Base-by-base conservation (phyloP, 352 stramenopile species). In the Globisporangium iwayamae region DNA sequence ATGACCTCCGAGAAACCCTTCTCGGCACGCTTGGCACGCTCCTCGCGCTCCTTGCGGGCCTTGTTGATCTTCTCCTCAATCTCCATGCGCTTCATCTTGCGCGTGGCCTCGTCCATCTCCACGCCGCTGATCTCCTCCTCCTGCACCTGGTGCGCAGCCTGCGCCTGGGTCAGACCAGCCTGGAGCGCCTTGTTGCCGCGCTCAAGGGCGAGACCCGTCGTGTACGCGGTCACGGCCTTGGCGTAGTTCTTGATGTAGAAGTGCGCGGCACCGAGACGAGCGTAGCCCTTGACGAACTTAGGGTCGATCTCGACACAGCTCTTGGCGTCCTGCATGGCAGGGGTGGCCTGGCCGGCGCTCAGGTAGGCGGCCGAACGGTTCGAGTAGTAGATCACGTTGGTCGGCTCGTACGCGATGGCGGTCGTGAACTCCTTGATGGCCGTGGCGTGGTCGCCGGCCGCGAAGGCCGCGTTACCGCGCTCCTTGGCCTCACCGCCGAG, bases 11-110 rank as follows among this genome's bases (percentile, higher is more conserved):
- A 93, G 74, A 93, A 94, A 25, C 85, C 85, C 79, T 90, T 90
- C 74, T 94, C 85, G 36, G 85, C 85, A 25, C 85, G 83, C 74
- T 90, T 89, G 59, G 85, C 85, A 20, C 82, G 85, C 73, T 93
- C 82, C 73, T 94, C 85, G 18, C 85, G 85, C 72, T 94, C 85
- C 71, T 91, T 89, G 60, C 85, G 83, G 47, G 85, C 85, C 74
- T 92, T 93, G 75, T 94, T 94, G 68, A 94, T 94, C 80, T 92
- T 94, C 63, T 93, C 85, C 66, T 94, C 85, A 50, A 94, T 94
- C 73, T 91, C 85, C 81, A 94, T 90, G 60, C 85, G 85, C 78
- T 94, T 94, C 83, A 94, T 91, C 81, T 94, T 94, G 70, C 85
- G 85, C 63, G 85, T 94, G 62, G 85, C 85, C 55, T 94, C 85